Conservation (phyloP, 163 green algal genomes). For the Chloromonas sp. region DNA sequence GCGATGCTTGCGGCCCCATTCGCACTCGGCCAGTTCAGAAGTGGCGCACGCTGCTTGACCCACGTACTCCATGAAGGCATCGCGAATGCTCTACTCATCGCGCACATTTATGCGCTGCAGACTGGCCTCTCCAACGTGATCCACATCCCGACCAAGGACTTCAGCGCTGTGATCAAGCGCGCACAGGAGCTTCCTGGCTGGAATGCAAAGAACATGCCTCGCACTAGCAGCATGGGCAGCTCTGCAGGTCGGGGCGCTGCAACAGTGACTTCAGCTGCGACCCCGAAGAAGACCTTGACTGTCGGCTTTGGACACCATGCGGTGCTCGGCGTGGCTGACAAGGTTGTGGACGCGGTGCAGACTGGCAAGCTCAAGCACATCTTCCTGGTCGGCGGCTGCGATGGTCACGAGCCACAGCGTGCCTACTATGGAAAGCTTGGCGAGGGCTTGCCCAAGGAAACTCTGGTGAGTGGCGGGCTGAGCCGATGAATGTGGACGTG, state of each 20-base stretch:
- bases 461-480: conserved; percentile 25
- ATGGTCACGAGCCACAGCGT: conserved; percentile 33
- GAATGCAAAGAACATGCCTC: conserved; percentile 21
- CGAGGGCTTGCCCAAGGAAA: conserved; percentile 31
- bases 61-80: no score
- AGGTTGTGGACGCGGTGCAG: conserved; percentile 53
- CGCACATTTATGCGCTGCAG: neutral
- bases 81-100: neutral
- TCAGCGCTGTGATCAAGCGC: conserved; percentile 37
- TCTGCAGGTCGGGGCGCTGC: neutral
- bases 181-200: conserved; percentile 62
- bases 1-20: no score
- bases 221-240: neutral
- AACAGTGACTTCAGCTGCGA: neutral
- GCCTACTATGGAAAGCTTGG: conserved; percentile 33
- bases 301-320: conserved; percentile 63
- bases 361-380: conserved; percentile 58
- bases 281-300: conserved; percentile 26
- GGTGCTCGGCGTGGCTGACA: conserved; percentile 49
- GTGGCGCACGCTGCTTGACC: no score
- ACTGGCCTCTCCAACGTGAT: conserved; percentile 21
- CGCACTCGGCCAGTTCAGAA: no score
- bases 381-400: conserved; percentile 63
- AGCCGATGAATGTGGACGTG: neutral
- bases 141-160: conserved; percentile 49